These are phyloP conservation scores for Clathrus columnatus DNA, from an alignment of 768 basidiomycete species.

Conservation along the genomic window DNA sequence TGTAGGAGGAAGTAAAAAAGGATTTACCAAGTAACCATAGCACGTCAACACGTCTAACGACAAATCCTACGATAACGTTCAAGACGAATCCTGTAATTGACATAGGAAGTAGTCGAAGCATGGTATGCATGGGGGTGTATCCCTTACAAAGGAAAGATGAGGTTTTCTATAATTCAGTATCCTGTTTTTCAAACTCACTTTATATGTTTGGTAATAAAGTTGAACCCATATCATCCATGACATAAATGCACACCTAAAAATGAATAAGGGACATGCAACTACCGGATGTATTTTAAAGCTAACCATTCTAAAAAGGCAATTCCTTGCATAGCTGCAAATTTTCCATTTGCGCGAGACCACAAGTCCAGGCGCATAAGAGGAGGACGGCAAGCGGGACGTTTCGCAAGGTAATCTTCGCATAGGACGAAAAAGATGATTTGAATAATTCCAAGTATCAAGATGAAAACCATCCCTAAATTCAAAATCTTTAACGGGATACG, in stretches of 20 bases:
- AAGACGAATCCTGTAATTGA: conserved; percentile 53
- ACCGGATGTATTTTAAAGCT: neutral
- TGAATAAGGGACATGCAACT: neutral
- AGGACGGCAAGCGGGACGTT: conserved; percentile 22
- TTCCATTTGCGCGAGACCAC: conserved; percentile 55
- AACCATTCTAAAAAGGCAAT: conserved; percentile 59
- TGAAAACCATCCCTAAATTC: neutral
- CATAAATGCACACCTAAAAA: conserved; percentile 34
- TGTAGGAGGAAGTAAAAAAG: neutral
- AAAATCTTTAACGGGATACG: too few relatives aligned
- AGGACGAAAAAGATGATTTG: conserved; percentile 46
- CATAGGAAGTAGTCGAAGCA: conserved; percentile 66
- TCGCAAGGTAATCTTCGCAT: conserved; percentile 59
- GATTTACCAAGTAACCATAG: conserved; percentile 48
- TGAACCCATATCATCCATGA: conserved; percentile 49
- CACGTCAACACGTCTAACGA: conserved; percentile 47
- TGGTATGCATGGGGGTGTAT: conserved; percentile 48
- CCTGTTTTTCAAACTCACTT: neutral
- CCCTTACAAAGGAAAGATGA: conserved; percentile 14
- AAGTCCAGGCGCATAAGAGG: conserved; percentile 58
- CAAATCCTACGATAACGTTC: conserved; percentile 55
- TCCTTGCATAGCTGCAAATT: conserved; percentile 49
- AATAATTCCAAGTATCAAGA: conserved; percentile 49
- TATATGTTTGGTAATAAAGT: conserved; percentile 68
- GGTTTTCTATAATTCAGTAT: too few relatives aligned